A percentile compares a stretch with the other conserved stretches of the same genome.
These are phyloP conservation scores for Blepharisma stoltei DNA, from an alignment of 73 alveolate genomes.

Conservation along the genomic window DNA sequence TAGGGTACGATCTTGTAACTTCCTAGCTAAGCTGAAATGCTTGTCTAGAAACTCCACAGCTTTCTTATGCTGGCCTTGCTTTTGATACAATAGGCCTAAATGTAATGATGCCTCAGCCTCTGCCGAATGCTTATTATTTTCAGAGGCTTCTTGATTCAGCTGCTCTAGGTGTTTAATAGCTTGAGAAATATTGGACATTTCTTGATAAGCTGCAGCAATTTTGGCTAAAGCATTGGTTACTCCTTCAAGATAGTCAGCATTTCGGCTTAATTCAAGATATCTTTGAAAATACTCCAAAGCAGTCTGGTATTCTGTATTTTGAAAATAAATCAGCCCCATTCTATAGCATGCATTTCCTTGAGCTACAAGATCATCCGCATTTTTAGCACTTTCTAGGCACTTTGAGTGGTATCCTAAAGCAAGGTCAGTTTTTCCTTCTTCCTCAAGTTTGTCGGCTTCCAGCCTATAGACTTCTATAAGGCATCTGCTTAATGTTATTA, in stretches of 20 bases:
- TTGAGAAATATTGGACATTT: conserved; percentile 48
- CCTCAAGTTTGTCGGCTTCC: conserved; percentile 54
- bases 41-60: conserved; percentile 54
- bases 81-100: conserved; percentile 55
- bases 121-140: conserved; percentile 51
- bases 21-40: conserved; percentile 58
- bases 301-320: conserved; percentile 48
- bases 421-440: conserved; percentile 46
- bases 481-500: conserved; percentile 39
- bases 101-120: conserved; percentile 69
- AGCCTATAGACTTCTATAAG: conserved; percentile 56
- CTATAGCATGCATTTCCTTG: conserved; percentile 66
- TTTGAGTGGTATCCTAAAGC: conserved; percentile 54
- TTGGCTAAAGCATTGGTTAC: conserved; percentile 58
- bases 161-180: conserved; percentile 62
- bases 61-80: conserved; percentile 54
- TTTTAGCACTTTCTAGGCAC: conserved; percentile 61
- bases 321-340: conserved; percentile 61
- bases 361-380: conserved; percentile 51
- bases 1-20: conserved; percentile 37
- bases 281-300: conserved; percentile 49
- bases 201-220: conserved; percentile 58
- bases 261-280: conserved; percentile 38
- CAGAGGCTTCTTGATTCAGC: conserved; percentile 53
- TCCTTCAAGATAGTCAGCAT: conserved; percentile 38